Conservation (phyloP, 345 rosid genomes). For the Isatis tinctoria region DNA sequence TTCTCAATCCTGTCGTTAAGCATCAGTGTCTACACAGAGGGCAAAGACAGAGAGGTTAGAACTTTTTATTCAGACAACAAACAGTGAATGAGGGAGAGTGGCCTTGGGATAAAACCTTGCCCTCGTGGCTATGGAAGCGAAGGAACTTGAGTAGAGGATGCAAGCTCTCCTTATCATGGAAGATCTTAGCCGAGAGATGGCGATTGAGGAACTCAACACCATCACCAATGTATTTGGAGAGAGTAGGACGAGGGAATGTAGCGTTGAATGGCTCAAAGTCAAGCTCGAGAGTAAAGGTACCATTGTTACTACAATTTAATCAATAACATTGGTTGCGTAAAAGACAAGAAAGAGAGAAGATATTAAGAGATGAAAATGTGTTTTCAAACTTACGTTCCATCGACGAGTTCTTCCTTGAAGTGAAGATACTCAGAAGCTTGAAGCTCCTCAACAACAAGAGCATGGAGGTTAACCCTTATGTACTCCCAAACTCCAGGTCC, state of each 20-base stretch:
- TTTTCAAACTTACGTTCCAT: conserved; percentile 48
- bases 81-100: neutral
- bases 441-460: conserved; percentile 73
- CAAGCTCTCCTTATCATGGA: conserved; percentile 84
- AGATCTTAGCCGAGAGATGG: conserved; percentile 87
- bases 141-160: conserved; percentile 80
- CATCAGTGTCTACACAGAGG: conserved; percentile 63
- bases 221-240: conserved; percentile 76
- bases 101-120: conserved; percentile 45
- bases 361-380: neutral
- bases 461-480: conserved; percentile 64
- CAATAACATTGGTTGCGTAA: neutral
- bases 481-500: conserved; percentile 94
- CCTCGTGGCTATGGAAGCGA: conserved; percentile 70
- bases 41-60: neutral
- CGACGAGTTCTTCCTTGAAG: conserved; percentile 86
- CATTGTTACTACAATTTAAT: conserved; percentile 50
- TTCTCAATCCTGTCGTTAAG: conserved; percentile 65
- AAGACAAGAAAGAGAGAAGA: neutral
- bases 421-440: conserved; percentile 64
- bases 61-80: neutral
- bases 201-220: conserved; percentile 98
- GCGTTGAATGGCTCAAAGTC: conserved; percentile 89
- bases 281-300: conserved; percentile 76
- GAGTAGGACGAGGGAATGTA: conserved; percentile 78